phyloP scores from a whole-genome alignment of 2,329 filamentous ascomycete species.

The Ceratocystis albifundus region DNA sequence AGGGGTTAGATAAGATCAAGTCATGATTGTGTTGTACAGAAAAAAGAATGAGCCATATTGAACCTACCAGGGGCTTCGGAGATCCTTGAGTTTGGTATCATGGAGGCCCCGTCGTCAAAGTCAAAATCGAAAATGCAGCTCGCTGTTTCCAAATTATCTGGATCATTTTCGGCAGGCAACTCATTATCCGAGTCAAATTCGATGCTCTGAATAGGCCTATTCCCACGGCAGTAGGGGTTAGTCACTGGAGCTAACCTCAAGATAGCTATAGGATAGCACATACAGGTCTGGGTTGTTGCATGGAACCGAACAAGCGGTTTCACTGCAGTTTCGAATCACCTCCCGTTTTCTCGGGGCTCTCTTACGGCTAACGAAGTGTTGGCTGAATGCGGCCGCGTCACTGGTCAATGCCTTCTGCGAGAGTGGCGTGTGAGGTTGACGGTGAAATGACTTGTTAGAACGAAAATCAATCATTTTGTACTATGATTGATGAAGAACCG shows the following conservation, averaged over 20 bases:
- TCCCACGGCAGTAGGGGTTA: not conserved
- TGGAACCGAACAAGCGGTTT: not conserved
- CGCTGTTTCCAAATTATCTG: not conserved
- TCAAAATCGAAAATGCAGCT: constrained; percentile 17
- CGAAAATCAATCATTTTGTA: not conserved
- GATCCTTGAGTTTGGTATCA: not conserved
- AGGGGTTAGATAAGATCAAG: not conserved
- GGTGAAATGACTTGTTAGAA: not conserved
- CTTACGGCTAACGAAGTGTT: constrained; percentile 6
- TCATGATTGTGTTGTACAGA: not conserved
- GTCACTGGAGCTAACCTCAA: not conserved
- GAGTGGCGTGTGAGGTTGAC: not conserved
- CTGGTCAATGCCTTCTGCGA: not conserved
- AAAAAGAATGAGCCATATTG: not conserved
- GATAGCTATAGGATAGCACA: not conserved
- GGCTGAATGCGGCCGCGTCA: constrained; percentile 8
- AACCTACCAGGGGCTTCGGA: not conserved
- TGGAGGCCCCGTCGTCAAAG: constrained; percentile 14
- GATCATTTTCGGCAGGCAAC: not conserved
- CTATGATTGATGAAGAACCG: not conserved
- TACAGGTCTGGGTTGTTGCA: constrained; percentile 1
- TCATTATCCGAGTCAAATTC: not conserved
- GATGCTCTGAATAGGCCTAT: constrained; percentile 10
- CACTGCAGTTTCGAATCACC: not conserved
- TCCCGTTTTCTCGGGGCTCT: not conserved